Percentiles rank a stretch among this genome's conserved stretches.
phyloP scores from a whole-genome alignment of 352 stramenopile genomes.

The Phytophthora vignae region DNA sequence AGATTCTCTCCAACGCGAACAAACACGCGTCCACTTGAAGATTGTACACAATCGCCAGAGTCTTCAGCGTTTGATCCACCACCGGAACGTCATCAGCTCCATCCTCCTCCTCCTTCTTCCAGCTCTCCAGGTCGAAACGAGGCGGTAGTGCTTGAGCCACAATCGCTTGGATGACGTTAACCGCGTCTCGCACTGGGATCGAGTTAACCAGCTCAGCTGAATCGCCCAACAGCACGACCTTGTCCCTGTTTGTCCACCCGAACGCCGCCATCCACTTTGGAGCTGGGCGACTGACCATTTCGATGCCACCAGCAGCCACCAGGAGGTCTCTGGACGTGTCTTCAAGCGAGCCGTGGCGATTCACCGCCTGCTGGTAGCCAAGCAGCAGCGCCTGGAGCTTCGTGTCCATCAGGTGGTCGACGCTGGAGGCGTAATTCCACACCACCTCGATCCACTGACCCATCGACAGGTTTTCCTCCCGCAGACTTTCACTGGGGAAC shows the following conservation, averaged over 20 bases:
- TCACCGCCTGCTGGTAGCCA: constrained; percentile 1
- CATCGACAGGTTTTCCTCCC: constrained; percentile 19
- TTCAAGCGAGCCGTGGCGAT: constrained; percentile 17
- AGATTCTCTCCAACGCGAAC: constrained; percentile 4
- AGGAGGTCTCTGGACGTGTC: constrained; percentile 18
- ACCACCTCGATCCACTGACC: constrained; percentile 45
- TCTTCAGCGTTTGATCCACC: background rate
- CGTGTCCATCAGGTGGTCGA: constrained; percentile 19
- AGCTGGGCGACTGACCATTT: background rate
- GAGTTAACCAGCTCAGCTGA: constrained; percentile 7
- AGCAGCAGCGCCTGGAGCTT: constrained; percentile 34
- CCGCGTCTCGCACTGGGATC: constrained; percentile 13
- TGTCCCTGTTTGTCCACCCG: constrained; percentile 16
- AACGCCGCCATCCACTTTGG: constrained; percentile 31
- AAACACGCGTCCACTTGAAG: constrained; percentile 14
- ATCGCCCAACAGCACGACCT: background rate
- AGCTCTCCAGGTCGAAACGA: constrained; percentile 7
- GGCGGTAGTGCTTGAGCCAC: constrained; percentile 25
- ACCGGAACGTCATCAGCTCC: background rate
- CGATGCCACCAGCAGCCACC: background rate
- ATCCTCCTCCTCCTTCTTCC: background rate
- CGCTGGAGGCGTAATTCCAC: constrained; percentile 37
- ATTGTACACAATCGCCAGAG: constrained; percentile 20
- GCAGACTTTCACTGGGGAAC: constrained; percentile 31
- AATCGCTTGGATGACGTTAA: constrained; percentile 24